Percentiles rank a stretch among this genome's conserved stretches.
Conservation (phyloP, 2,329 filamentous ascomycete species). For the Pseudogymnoascus sp. region DNA sequence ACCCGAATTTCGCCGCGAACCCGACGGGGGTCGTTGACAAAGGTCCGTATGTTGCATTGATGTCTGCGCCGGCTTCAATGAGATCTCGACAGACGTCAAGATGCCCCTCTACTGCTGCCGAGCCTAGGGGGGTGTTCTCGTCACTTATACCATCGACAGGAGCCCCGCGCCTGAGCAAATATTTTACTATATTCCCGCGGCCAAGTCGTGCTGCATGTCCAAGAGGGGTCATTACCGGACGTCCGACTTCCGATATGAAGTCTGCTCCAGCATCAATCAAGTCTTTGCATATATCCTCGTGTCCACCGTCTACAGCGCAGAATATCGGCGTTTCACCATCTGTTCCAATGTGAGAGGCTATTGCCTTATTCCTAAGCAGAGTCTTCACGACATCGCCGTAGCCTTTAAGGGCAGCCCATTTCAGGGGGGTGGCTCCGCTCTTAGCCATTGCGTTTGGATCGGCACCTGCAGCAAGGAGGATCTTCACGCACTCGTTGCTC, state of each 20-base stretch:
- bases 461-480: slow-evolving; percentile 5
- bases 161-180: background rate
- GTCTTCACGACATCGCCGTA: slow-evolving; percentile 4
- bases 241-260: background rate
- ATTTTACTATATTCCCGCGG: background rate
- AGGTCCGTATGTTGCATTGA: background rate
- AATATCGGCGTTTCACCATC: background rate
- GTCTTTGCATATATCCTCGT: background rate
- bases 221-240: background rate
- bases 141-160: background rate
- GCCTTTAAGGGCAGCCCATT: slow-evolving; percentile 11
- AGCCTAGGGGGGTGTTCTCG: background rate
- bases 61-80: background rate
- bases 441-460: slow-evolving; percentile 3
- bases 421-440: slow-evolving; percentile 8
- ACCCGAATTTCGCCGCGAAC: background rate
- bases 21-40: background rate
- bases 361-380: slow-evolving; percentile 8
- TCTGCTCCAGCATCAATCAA: background rate
- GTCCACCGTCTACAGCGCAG: background rate
- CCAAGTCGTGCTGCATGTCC: background rate
- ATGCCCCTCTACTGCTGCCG: background rate
- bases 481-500: background rate
- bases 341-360: background rate
- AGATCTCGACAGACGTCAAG: background rate